phyloP scores from a whole-genome alignment of 2,329 filamentous ascomycete genomes.

The Colletotrichum sp. region DNA sequence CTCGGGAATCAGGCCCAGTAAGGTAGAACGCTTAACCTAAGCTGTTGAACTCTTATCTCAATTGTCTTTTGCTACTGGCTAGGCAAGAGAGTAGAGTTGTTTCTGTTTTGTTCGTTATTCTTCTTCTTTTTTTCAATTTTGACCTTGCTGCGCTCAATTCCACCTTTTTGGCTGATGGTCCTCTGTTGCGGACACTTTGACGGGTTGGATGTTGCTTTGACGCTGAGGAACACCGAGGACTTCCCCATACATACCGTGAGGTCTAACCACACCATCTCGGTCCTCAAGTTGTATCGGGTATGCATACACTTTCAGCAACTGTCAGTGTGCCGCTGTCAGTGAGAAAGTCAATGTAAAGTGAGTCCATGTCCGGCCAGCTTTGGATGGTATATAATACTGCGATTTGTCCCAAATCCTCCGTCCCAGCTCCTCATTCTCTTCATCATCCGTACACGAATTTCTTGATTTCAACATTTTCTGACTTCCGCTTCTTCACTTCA shows the following conservation, averaged over 20 bases:
- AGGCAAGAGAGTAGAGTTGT: background rate
- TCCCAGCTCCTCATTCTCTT: background rate
- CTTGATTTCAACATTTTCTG: background rate
- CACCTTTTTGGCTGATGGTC: background rate
- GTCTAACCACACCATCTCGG: background rate
- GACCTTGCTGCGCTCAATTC: background rate
- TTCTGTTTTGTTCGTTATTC: background rate
- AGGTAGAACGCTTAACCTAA: background rate
- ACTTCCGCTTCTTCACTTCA: background rate
- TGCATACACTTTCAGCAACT: background rate
- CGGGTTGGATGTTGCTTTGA: background rate
- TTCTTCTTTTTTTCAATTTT: background rate
- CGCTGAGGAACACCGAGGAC: background rate
- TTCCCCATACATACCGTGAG: background rate
- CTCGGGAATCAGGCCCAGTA: background rate
- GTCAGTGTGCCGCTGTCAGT: background rate
- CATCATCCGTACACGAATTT: background rate
- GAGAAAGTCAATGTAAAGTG: background rate
- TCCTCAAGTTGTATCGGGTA: background rate
- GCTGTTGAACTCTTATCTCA: background rate
- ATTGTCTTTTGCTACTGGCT: background rate
- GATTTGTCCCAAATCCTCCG: background rate
- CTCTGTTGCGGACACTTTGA: background rate
- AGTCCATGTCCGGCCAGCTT: background rate
- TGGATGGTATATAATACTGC: background rate